Conservation (phyloP, 192 early-diverging fungal genomes). For the Oehlia diaphana region DNA sequence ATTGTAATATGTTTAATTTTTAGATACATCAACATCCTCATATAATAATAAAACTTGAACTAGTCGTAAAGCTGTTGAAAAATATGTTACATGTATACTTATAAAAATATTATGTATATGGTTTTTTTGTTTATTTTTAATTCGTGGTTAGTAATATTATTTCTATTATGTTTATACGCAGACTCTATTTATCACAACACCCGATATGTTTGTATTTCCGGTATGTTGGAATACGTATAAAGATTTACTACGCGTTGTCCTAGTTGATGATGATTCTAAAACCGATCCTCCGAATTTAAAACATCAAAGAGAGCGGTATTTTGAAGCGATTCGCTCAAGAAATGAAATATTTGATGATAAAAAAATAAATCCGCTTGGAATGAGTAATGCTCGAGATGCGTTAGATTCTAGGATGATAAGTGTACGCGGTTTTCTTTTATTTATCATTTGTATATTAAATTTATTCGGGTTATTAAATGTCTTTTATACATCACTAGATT, state of each 20-base stretch:
- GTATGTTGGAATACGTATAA: constrained; percentile 50
- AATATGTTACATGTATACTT: constrained; percentile 47
- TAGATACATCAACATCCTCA: not conserved
- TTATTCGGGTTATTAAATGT: not conserved
- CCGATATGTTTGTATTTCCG: constrained; percentile 64
- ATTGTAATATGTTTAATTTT: not conserved
- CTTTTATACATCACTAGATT: constrained; percentile 23
- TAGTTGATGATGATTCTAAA: constrained; percentile 42
- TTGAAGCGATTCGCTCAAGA: not conserved
- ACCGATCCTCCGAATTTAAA: constrained; percentile 24
- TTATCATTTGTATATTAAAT: not conserved
- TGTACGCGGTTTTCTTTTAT: not conserved
- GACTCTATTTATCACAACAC: constrained; percentile 55
- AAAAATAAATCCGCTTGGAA: not conserved
- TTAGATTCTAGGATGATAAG: constrained; percentile 3
- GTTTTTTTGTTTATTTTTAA: not conserved
- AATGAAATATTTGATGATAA: constrained; percentile 17
- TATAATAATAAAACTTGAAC: not conserved
- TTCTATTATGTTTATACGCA: constrained; percentile 23
- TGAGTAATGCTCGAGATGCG: not conserved
- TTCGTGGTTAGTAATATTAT: not conserved
- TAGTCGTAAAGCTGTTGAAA: constrained; percentile 41
- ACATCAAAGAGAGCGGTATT: constrained; percentile 1
- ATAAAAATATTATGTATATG: not conserved
- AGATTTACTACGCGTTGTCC: constrained; percentile 39